Base-by-base conservation (phyloP, 331 rosid genomes). In the Erythrophleum ivorense region DNA sequence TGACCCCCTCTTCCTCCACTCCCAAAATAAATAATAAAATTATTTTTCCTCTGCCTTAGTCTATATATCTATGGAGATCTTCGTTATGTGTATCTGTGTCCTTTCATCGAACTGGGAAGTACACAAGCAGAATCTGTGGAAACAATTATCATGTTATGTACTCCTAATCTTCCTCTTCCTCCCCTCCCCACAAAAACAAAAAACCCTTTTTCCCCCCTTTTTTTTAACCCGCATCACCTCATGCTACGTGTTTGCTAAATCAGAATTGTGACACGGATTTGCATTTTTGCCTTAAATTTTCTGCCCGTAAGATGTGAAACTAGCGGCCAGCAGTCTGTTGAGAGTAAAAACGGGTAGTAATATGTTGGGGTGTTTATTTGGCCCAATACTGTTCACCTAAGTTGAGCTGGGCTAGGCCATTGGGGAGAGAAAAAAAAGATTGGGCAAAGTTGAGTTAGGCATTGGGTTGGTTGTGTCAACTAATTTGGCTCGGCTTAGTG, bases 71-170 rank as follows among this genome's bases (percentile, higher is more conserved):
- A 33, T 57, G 80, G 11, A 57, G 52, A 65, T 54, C 21, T 36
- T 55, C 80, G 65, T 38, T 12, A 55, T 83, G 72, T 55, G 34
- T 78, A 24, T 18, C 71, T 71, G n/a, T 45, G n/a, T 45, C 63
- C 57, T 71, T 55, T n/a, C 48, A 45, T 64, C 15, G 31, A 66
- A 19, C 55, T 41, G 18, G 80, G n/a, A 33, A 78, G 49, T 15
- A 19, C 54, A 49, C 16, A 3, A 14, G 59, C 24, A 49, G 76
- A 49, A 71, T 48, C 41, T 24, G 55, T 71, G 10, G 60, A 14
- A 46, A 48, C 19, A 49, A 48, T 29, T 7, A 71, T 71, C 41
- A 8, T 14, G 45, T 49, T 49, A 48, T 71, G 36, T 71, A 71
- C 16, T 45, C 21, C 29, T 1, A 21, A 4, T 57, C 33, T 21